These are phyloP conservation scores for Thelephora aurantiotincta DNA, from an alignment of 768 basidiomycete genomes.

Conservation along the genomic window DNA sequence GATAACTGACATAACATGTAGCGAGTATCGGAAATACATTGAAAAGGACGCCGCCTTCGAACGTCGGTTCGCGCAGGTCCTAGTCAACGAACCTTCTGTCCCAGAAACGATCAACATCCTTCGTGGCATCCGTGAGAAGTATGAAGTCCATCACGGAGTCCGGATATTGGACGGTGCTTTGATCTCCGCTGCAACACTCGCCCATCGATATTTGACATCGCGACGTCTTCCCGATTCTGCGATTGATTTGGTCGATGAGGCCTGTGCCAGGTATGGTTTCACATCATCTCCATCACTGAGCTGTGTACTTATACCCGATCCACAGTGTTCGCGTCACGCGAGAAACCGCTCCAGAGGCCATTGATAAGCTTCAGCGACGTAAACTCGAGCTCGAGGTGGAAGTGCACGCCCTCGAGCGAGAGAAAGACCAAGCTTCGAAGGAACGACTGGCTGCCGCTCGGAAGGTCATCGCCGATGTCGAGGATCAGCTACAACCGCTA, in stretches of 20 bases:
- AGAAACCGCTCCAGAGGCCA: slow-evolving; percentile 87
- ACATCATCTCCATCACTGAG: neutral
- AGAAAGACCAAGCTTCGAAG: slow-evolving; percentile 81
- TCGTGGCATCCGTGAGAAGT: slow-evolving; percentile 88
- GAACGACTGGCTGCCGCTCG: slow-evolving; percentile 62
- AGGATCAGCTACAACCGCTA: slow-evolving; percentile 73
- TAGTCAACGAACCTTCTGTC: slow-evolving; percentile 85
- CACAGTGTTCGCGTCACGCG: slow-evolving; percentile 78
- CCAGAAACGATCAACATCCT: slow-evolving; percentile 86
- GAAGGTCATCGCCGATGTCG: slow-evolving; percentile 71
- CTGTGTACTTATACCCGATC: slow-evolving; percentile 6
- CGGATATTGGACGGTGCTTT: slow-evolving; percentile 79
- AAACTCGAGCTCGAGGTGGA: slow-evolving; percentile 91
- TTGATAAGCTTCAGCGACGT: slow-evolving; percentile 80
- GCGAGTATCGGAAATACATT: slow-evolving; percentile 84
- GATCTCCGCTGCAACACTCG: slow-evolving; percentile 80
- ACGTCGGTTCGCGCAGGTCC: slow-evolving; percentile 83
- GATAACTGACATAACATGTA: neutral
- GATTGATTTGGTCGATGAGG: slow-evolving; percentile 88
- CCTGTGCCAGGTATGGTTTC: slow-evolving; percentile 59
- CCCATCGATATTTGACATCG: slow-evolving; percentile 83
- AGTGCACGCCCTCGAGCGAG: slow-evolving; percentile 86
- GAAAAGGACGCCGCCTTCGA: slow-evolving; percentile 88
- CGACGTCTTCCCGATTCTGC: slow-evolving; percentile 73
- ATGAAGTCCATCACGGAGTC: slow-evolving; percentile 80